phyloP scores from a whole-genome alignment of 2,329 filamentous ascomycete genomes.

The Pestalotiopsis sp. region DNA sequence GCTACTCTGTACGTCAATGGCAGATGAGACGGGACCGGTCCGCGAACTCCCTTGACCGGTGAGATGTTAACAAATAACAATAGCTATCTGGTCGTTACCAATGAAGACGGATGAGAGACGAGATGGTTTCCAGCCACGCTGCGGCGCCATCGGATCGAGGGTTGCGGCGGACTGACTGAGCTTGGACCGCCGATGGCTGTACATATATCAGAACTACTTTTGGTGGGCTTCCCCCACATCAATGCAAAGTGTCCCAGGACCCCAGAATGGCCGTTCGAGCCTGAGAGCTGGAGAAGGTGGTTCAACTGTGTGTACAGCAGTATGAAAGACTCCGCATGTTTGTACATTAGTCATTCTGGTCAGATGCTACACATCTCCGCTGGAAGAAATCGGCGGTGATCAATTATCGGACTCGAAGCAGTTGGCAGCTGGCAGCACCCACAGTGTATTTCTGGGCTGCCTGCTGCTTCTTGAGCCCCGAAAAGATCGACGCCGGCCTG shows the following conservation, averaged over 20 bases:
- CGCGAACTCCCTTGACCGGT: neutral
- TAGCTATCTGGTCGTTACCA: neutral
- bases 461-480: neutral
- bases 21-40: neutral
- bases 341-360: neutral
- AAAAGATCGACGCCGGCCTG: neutral
- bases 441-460: neutral
- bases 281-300: neutral
- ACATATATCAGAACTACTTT: neutral
- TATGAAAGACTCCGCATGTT: neutral
- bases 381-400: neutral
- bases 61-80: neutral
- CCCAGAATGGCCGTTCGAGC: neutral
- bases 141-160: neutral
- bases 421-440: neutral
- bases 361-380: neutral
- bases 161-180: no score
- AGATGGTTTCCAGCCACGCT: neutral
- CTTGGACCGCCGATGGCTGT: neutral
- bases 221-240: neutral
- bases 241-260: neutral
- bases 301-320: neutral
- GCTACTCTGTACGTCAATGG: neutral
- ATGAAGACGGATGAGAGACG: neutral
- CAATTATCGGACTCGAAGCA: neutral